A percentile compares a stretch with the other conserved stretches of the same genome.
Evolutionary conservation across 768 basidiomycete species (phyloP).

Genomic region (Lanmaoa pseudosensibilis): DNA sequence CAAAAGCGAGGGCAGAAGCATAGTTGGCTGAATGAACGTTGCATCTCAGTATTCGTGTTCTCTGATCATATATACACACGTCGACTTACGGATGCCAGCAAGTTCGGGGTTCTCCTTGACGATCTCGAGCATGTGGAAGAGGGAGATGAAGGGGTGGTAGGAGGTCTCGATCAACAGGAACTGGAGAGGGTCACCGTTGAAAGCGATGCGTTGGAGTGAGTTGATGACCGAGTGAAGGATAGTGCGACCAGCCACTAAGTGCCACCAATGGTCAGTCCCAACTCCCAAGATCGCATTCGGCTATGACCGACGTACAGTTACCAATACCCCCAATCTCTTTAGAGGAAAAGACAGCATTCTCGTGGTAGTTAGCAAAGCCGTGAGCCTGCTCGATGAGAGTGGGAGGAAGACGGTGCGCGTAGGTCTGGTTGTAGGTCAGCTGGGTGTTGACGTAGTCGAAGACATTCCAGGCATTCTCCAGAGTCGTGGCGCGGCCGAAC

Average conservation of each 20-base stretch:
- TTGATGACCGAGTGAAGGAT: constrained; percentile 68
- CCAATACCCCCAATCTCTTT: constrained; percentile 63
- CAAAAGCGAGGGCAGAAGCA: constrained; percentile 72
- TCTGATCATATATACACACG: not conserved
- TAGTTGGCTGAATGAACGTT: constrained; percentile 56
- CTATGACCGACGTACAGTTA: constrained; percentile 59
- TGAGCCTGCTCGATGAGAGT: constrained; percentile 73
- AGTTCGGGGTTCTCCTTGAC: constrained; percentile 56
- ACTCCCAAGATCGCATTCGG: not conserved
- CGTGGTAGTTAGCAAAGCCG: constrained; percentile 76
- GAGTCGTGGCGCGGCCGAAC: constrained; percentile 61
- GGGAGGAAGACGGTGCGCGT: constrained; percentile 78
- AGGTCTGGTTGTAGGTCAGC: constrained; percentile 79
- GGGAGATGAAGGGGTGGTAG: constrained; percentile 89
- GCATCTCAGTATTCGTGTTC: constrained; percentile 11
- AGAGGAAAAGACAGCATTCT: constrained; percentile 71
- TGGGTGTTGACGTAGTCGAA: constrained; percentile 78
- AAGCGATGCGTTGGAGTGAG: constrained; percentile 76
- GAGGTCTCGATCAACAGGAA: constrained; percentile 77
- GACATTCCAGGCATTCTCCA: constrained; percentile 79
- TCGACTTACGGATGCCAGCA: constrained; percentile 60
- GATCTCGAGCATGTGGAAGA: constrained; percentile 78
- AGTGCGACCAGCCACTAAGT: constrained; percentile 77
- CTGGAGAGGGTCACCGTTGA: constrained; percentile 76
- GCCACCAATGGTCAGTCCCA: constrained; percentile 9